A percentile compares a stretch with the other conserved stretches of the same genome.
Evolutionary conservation across 73 alveolate species (phyloP).

Genomic region (Paramecium caudatum): DNA sequence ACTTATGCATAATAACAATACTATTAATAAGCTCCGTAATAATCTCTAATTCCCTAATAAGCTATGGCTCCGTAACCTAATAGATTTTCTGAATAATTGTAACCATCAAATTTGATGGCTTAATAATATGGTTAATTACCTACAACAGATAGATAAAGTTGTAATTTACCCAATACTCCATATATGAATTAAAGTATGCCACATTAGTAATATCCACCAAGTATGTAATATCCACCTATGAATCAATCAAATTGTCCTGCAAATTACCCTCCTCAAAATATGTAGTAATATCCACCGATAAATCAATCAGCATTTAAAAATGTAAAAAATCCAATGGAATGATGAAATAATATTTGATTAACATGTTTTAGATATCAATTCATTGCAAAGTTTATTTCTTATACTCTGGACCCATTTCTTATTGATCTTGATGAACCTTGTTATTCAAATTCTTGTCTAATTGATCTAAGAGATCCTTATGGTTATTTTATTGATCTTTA

Average conservation of each 20-base stretch:
- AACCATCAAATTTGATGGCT: conserved; percentile 7
- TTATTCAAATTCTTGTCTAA: no score
- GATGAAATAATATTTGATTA: no score
- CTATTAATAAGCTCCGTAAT: neutral
- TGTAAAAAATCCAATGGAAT: conserved; percentile 2
- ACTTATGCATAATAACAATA: neutral
- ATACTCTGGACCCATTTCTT: no score
- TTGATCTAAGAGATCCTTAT: no score
- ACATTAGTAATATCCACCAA: neutral
- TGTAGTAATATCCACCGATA: no score
- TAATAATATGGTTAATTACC: neutral
- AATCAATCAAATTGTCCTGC: no score
- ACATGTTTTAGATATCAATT: no score
- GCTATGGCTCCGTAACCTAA: neutral
- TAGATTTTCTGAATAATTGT: neutral
- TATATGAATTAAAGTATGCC: neutral
- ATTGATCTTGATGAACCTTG: no score
- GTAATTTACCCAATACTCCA: neutral
- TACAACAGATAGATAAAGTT: neutral
- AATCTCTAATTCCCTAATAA: neutral
- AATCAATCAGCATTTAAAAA: neutral
- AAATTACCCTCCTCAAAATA: no score
- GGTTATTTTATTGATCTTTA: no score
- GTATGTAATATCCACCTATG: neutral
- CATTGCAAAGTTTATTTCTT: no score